Evolutionary conservation across 2,329 filamentous ascomycete species (phyloP), one percentile per base, ranked within the genome.

Genomic region (Stagonosporopsis chrysanthemi): DNA sequence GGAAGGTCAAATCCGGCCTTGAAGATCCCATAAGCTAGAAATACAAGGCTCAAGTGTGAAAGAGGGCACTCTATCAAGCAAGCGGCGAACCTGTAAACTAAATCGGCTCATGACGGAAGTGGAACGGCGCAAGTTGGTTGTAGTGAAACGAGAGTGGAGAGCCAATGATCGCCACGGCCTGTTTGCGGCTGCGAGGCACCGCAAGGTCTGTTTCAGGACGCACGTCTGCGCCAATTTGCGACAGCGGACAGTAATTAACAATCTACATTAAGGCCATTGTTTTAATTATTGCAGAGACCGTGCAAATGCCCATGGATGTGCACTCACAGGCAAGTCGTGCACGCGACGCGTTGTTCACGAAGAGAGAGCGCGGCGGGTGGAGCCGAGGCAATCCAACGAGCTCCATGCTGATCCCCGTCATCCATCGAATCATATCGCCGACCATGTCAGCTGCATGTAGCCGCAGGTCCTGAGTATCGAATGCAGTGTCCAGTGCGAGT

Each of bases 371-470:
- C 19, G 19, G 35, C 58, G 39, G 46, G 24, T 35, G 49, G 41
- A 60, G 58, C 61, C 56, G 57, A 62, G 61, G 63, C 59, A 60
- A 58, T 58, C 54, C 54, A 59, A 54, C 54, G 42, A 54, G 39
- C 24, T 38, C 45, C 26, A 52, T 24, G 36, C 31, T 40, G 47
- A 44, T 57, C 54, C 48, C 54, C 38, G 42, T 44, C 39, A 39
- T 40, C 39, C 15, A 40, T 44, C 49, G 31, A 57, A 48, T 57
- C 52, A 47, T 36, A 41, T 44, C 48, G 43, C 48, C 48, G 43
- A 52, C 36, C 31, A 52, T 48, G 38, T 45, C 35, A 49, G 48
- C 43, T 48, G 48, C 33, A 50, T 41, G 49, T 58, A 58, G 40
- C 44, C 50, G 22, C 41, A 22, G 46, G 51, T 17, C 22, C 29